Evolutionary conservation across 2,329 filamentous ascomycete genomes (phyloP).

Genomic region (Colletotrichum filicis): DNA sequence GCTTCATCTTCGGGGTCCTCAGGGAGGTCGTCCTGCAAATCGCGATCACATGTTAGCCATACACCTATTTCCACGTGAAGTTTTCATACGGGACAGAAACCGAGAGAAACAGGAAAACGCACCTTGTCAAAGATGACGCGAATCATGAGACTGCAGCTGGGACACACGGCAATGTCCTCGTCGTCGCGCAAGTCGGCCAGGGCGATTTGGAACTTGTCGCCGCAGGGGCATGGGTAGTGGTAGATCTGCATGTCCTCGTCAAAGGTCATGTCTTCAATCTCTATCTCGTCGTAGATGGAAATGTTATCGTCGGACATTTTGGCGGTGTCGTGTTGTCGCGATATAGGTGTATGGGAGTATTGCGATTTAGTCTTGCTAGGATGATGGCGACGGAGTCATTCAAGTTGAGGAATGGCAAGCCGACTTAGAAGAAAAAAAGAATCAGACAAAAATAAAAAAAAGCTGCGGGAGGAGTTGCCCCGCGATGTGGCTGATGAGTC

Average conservation of each 20-base stretch:
- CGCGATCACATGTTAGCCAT: neutral
- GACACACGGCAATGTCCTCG: slow-evolving; percentile 95
- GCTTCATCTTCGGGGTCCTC: slow-evolving; percentile 46
- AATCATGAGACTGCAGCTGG: slow-evolving; percentile 97
- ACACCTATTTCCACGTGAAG: neutral
- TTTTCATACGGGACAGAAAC: no score
- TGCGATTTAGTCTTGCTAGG: neutral
- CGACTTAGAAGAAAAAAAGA: neutral
- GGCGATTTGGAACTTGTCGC: slow-evolving; percentile 93
- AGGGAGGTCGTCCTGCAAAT: slow-evolving; percentile 56
- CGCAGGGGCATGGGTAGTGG: slow-evolving; percentile 96
- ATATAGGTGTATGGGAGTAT: neutral
- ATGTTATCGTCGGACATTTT: slow-evolving; percentile 73
- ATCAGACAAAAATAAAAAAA: neutral
- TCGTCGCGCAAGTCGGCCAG: slow-evolving; percentile 88
- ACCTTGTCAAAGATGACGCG: slow-evolving; percentile 88
- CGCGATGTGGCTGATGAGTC: slow-evolving; percentile 28
- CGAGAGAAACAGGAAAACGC: no score
- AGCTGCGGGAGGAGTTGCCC: slow-evolving; percentile 20
- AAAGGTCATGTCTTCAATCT: slow-evolving; percentile 98
- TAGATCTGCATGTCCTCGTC: slow-evolving; percentile 87
- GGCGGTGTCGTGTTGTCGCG: neutral
- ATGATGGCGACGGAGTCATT: slow-evolving; percentile 22
- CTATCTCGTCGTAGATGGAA: slow-evolving; percentile 95
- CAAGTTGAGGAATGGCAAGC: neutral